Conservation (phyloP, 2,329 filamentous ascomycete species). For the Calonectria pseudoreteaudii region DNA sequence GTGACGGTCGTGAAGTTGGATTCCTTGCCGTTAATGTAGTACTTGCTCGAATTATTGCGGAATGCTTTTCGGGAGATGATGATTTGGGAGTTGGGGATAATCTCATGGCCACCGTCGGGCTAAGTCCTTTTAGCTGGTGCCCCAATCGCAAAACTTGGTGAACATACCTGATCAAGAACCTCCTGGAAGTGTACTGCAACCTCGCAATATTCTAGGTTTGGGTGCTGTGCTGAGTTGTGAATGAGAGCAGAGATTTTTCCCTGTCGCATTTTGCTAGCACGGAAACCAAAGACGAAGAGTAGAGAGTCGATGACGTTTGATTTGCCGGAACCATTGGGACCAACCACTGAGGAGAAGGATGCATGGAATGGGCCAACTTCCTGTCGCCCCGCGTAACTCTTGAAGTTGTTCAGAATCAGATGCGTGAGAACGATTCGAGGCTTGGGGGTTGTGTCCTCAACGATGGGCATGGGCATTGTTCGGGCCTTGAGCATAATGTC, state of each 20-base stretch:
- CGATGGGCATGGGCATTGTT: slow-evolving; percentile 73
- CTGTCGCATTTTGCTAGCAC: slow-evolving; percentile 98
- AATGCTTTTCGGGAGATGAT: slow-evolving; percentile 93
- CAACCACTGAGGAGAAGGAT: slow-evolving; percentile 97
- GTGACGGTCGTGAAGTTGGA: slow-evolving; percentile 96
- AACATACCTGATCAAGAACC: slow-evolving; percentile 81
- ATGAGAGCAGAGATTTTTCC: slow-evolving; percentile 98
- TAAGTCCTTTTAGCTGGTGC: slow-evolving; percentile 49
- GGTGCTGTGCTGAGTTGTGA: slow-evolving; percentile 91
- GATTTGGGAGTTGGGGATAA: slow-evolving; percentile 86
- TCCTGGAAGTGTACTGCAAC: slow-evolving; percentile 97
- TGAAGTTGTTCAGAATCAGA: slow-evolving; percentile 95
- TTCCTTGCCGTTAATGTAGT: slow-evolving; percentile 91
- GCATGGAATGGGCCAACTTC: slow-evolving; percentile 96
- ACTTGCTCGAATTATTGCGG: slow-evolving; percentile 98
- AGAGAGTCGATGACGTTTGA: slow-evolving; percentile 99
- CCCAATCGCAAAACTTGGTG: too few relatives aligned
- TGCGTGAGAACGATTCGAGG: slow-evolving; percentile 93
- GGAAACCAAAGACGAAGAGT: slow-evolving; percentile 98
- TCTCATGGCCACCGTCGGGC: slow-evolving; percentile 78
- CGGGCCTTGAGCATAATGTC: slow-evolving; percentile 93
- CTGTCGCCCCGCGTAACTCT: slow-evolving; percentile 96
- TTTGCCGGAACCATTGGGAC: slow-evolving; percentile 97
- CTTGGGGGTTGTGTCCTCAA: slow-evolving; percentile 82
- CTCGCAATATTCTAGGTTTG: slow-evolving; percentile 90